phyloP scores from a whole-genome alignment of 805 yeast genomes.

The Tetrapisispora arboricola region DNA sequence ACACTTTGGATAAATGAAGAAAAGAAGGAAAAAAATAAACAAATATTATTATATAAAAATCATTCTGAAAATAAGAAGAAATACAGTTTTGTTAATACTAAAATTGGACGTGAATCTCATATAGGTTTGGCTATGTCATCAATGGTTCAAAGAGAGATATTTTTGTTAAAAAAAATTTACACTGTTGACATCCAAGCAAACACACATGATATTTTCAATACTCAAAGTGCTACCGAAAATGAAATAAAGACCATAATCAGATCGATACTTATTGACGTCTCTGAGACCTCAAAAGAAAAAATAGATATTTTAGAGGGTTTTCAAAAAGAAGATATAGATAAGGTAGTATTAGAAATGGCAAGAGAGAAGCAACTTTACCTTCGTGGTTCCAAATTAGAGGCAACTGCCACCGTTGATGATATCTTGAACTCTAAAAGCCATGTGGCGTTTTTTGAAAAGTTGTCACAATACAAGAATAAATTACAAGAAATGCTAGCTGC shows the following conservation, averaged over 20 bases:
- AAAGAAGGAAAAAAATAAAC: constrained; percentile 12
- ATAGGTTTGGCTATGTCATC: constrained; percentile 47
- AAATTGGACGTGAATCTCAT: constrained; percentile 18
- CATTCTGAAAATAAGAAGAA: constrained; percentile 38
- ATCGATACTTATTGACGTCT: constrained; percentile 26
- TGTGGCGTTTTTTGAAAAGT: constrained; percentile 33
- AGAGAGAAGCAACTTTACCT: constrained; percentile 45
- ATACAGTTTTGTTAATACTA: constrained; percentile 34
- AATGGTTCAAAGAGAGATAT: constrained; percentile 60
- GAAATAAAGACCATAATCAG: constrained; percentile 27
- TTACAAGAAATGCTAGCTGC: constrained; percentile 34
- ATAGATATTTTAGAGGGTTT: constrained; percentile 31
- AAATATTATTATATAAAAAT: constrained; percentile 24
- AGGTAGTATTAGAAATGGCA: constrained; percentile 34
- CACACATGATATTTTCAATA: constrained; percentile 1
- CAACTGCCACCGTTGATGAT: constrained; percentile 17
- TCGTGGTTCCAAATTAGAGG: constrained; percentile 34
- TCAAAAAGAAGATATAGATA: constrained; percentile 40
- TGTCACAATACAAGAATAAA: constrained; percentile 37
- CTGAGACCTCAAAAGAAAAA: constrained; percentile 23
- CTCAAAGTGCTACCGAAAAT: constrained; percentile 14
- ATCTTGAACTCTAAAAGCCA: constrained; percentile 23
- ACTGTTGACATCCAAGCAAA: too few relatives aligned
- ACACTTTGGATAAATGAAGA: constrained; percentile 58
- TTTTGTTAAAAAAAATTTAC: constrained; percentile 38